Base-by-base conservation (phyloP, 2,329 filamentous ascomycete genomes). In the Thelonectria olida region DNA sequence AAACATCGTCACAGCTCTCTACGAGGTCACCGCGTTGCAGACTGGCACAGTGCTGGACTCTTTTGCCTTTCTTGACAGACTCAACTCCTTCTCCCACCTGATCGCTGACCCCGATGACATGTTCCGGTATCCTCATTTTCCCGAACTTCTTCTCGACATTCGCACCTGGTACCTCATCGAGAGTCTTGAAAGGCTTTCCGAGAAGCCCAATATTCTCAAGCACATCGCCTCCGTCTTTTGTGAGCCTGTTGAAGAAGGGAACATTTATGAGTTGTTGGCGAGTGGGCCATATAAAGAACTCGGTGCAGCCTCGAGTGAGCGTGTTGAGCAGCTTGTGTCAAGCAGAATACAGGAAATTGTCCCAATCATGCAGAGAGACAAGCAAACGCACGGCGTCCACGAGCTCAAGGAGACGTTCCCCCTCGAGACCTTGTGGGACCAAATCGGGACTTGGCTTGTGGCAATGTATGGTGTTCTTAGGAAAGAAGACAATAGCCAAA, bases 81-180 rank as follows among this genome's bases (percentile, higher is more conserved):
- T 80, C 8, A 72, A 80, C 42, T 23, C 38, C 3, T 64, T 63
- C 9, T 76, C 79, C 41, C 75, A 76, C 7, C 31, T 52, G 5
- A 74, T 80, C 39, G 39, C 64, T 10, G 56, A 67, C 4, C 64
- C 65, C 2, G 58, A 62, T 3, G 45, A 61, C 13, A 51, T 62
- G 31, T 54, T 62, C 5, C 50, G 60, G 31, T 49, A 67, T 12
- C 64, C 65, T 15, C 36, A 72, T 4, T 59, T 77, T 7, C 74
- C 65, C 13, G 39, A 72, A 4, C 61, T 77, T 7, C 74, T 74
- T 3, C 64, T 82, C 22, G 67, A 75, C 4, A 73, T 82, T 23
- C 79, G 80, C 42, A 80, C 77, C 0, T 73, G 74, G 49, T 66
- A 69, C 36, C 65, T 75, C 42, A 73, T 82, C 19, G 71, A 74